Conservation (phyloP, 169 alveolate genomes). For the Plasmodium adleri region DNA sequence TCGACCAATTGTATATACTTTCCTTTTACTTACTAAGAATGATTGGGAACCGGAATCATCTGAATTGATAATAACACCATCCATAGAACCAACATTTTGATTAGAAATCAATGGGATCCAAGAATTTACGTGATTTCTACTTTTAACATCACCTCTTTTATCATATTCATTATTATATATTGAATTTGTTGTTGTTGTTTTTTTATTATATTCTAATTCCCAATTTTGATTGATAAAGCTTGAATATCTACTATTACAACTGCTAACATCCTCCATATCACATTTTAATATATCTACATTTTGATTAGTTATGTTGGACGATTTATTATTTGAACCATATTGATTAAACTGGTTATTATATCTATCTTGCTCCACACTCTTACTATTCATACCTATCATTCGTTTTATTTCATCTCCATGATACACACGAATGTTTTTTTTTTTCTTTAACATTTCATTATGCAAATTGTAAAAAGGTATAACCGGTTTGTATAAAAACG, state of each 20-base stretch:
- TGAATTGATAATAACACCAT: slow-evolving; percentile 33
- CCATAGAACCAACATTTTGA: slow-evolving; percentile 23
- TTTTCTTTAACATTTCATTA: slow-evolving; percentile 36
- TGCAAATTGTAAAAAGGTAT: slow-evolving; percentile 70
- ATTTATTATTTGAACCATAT: slow-evolving; percentile 14
- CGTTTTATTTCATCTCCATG: neutral
- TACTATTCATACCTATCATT: neutral
- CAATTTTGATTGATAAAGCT: slow-evolving; percentile 14
- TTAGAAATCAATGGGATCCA: slow-evolving; percentile 60
- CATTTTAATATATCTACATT: neutral
- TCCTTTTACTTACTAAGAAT: slow-evolving; percentile 19
- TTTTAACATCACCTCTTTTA: neutral
- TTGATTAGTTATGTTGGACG: slow-evolving; percentile 20
- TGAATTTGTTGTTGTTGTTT: no score
- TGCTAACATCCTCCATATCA: slow-evolving; percentile 34
- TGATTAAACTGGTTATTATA: neutral
- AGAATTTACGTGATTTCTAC: neutral
- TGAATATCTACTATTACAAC: slow-evolving; percentile 36
- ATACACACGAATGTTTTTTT: slow-evolving; percentile 10
- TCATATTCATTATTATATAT: slow-evolving; percentile 4
- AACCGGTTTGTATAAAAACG: slow-evolving; percentile 72
- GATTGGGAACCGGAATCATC: slow-evolving; percentile 47
- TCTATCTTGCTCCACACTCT: neutral
- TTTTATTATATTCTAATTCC: slow-evolving; percentile 3
- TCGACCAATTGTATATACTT: slow-evolving; percentile 14